These are phyloP conservation scores for Myxozyma lipomycoides DNA, from an alignment of 805 yeast genomes.

Conservation along the genomic window DNA sequence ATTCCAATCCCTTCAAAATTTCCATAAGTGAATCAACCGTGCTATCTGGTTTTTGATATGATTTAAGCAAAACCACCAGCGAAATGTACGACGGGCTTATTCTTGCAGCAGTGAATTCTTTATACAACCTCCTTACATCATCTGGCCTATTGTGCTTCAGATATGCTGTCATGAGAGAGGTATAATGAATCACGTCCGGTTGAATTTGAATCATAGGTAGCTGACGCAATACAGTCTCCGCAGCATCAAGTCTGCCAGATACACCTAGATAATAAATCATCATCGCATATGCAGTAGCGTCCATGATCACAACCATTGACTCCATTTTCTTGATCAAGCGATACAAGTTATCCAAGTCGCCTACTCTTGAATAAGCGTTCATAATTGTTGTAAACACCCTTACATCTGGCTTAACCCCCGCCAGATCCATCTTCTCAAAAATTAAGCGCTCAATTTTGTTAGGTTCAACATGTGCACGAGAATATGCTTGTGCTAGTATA, in stretches of 20 bases:
- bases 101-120: not conserved
- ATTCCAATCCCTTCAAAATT: not conserved
- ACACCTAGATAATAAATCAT: constrained; percentile 21
- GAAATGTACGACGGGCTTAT: not conserved
- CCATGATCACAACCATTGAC: constrained; percentile 5
- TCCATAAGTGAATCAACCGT: not conserved
- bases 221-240: constrained; percentile 13
- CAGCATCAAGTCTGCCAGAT: constrained; percentile 11
- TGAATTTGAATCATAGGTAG: constrained; percentile 9
- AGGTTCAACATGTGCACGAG: not conserved
- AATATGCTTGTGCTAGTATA: constrained; percentile 11
- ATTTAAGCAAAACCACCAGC: not conserved
- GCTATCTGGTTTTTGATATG: not conserved
- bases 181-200: constrained; percentile 20
- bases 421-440: constrained; percentile 1
- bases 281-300: constrained; percentile 10
- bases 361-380: constrained; percentile 11
- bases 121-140: not conserved
- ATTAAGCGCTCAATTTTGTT: not conserved
- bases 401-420: constrained; percentile 12
- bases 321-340: constrained; percentile 12
- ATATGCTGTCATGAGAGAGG: constrained; percentile 20
- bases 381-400: constrained; percentile 14
- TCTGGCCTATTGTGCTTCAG: not conserved
- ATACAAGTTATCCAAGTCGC: constrained; percentile 9